Evolutionary conservation across 345 rosid genomes (phyloP), one percentile per base, ranked within the genome.

Genomic region (Anastatica hierochuntica): DNA sequence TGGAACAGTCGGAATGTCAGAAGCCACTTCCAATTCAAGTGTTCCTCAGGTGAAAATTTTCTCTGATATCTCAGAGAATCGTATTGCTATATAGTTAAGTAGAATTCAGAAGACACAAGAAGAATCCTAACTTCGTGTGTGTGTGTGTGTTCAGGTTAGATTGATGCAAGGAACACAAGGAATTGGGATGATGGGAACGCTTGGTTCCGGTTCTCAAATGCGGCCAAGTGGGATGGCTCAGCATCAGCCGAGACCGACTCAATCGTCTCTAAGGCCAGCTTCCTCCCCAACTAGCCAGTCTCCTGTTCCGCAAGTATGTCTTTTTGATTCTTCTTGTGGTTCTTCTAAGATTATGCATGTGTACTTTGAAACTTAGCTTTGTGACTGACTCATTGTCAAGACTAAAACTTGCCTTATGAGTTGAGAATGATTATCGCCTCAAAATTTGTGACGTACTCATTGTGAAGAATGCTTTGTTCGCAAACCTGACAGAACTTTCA

Each of bases 161-260:
- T 49, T 70, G 27, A 68, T 76, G 80, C 90, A 62, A 40, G 84
- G 84, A 37, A 64, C 77, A 38, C 90, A 79, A 26, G 92, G 86
- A 58, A 63, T 77, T 58, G 84, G 94, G 56, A 77, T 74, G 79
- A 76, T 78, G 68, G 78, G 85, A 17, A 63, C 88, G 7, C 57
- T 81, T 61, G 76, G 78, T 62, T 76, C 94, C 6, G 72, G 77
- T 58, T 70, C 89, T 13, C 80, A 76, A 64, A 61, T 85, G 72
- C 74, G 94, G 38, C 82, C 92, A 7, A 74, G 75, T 73, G 90
- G 83, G 36, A 67, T 82, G 68, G 33, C 80, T 69, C 88, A 73
- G 57, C 97, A 81, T 67, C 95, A 75, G 56, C 87, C 69, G 73
- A 89, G 94, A 52, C 81, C 97, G n/a, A 37, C 65, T 58, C 97